Percentiles rank a stretch among this genome's conserved stretches.
Evolutionary conservation across 352 stramenopile species (phyloP).

Genomic region (Phytophthora hibernalis): DNA sequence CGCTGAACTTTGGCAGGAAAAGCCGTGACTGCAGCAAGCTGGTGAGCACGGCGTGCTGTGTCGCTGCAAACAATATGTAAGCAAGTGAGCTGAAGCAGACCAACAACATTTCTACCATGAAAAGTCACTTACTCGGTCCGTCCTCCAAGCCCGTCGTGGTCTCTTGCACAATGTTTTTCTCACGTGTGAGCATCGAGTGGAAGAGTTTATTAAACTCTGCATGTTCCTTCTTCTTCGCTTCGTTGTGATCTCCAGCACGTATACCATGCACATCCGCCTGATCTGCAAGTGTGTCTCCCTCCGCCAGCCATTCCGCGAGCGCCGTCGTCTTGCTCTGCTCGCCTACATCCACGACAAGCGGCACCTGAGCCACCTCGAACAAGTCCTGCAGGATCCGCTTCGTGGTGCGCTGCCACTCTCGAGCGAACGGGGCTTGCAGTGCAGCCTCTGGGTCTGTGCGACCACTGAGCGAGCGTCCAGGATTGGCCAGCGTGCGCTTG

Average conservation of each 20-base stretch:
- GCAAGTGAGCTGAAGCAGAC: conserved; percentile 2
- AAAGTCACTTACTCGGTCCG: conserved; percentile 52
- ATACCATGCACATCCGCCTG: conserved; percentile 43
- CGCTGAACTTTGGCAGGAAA: conserved; percentile 65
- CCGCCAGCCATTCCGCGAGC: conserved; percentile 59
- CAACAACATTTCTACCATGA: background rate
- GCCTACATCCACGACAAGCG: conserved; percentile 31
- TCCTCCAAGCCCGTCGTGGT: conserved; percentile 79
- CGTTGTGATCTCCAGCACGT: conserved; percentile 51
- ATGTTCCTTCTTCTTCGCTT: conserved; percentile 47
- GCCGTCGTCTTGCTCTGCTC: conserved; percentile 35
- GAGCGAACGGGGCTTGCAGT: conserved; percentile 56
- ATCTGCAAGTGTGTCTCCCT: conserved; percentile 49
- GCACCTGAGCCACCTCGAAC: conserved; percentile 64
- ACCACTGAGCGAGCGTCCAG: conserved; percentile 23
- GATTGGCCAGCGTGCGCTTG: conserved; percentile 59
- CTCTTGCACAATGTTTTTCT: conserved; percentile 81
- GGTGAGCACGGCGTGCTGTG: conserved; percentile 70
- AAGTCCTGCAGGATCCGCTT: conserved; percentile 68
- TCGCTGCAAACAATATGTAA: conserved; percentile 35
- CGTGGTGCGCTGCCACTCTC: conserved; percentile 73
- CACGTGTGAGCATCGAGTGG: conserved; percentile 63
- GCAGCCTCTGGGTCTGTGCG: conserved; percentile 41
- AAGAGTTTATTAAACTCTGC: conserved; percentile 70
- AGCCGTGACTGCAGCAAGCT: conserved; percentile 65